Percentiles rank a stretch among this genome's conserved stretches.
Evolutionary conservation across 352 stramenopile genomes (phyloP).

Genomic region (Elongisporangium undulatum): DNA sequence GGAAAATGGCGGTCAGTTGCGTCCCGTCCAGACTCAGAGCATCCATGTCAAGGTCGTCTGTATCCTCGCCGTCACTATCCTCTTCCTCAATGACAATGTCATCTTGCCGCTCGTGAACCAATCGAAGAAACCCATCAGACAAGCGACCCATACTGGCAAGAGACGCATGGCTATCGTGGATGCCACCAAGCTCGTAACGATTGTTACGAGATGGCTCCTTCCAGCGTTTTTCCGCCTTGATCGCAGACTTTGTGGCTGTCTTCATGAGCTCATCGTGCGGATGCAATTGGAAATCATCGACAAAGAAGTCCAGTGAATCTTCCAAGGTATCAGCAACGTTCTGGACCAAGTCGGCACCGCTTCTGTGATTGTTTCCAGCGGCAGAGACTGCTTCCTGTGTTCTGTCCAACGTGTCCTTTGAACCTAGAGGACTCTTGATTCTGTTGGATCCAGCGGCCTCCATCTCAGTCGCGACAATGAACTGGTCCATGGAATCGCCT

Average conservation of each 20-base stretch:
- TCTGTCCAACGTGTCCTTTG: background rate
- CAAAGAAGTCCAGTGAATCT: conserved; percentile 33
- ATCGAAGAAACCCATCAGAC: background rate
- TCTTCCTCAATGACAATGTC: background rate
- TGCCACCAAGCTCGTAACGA: background rate
- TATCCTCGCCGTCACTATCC: conserved; percentile 5
- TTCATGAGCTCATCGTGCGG: background rate
- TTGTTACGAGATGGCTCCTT: background rate
- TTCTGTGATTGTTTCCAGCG: background rate
- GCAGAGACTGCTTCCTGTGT: background rate
- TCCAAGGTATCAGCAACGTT: conserved; percentile 16
- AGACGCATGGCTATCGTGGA: background rate
- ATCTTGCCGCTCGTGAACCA: background rate
- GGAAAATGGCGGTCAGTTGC: conserved; percentile 52
- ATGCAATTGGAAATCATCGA: conserved; percentile 12
- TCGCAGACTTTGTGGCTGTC: background rate
- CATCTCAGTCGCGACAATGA: conserved; percentile 1
- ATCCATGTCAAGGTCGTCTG: conserved; percentile 17
- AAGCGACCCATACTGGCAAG: background rate
- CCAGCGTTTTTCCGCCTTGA: background rate
- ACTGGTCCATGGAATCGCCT: conserved; percentile 15
- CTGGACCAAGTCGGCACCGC: background rate
- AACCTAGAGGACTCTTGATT: background rate
- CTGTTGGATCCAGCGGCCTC: background rate
- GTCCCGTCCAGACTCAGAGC: conserved; percentile 30